Conservation (phyloP, 345 rosid species). For the Eucalyptus marginata region DNA sequence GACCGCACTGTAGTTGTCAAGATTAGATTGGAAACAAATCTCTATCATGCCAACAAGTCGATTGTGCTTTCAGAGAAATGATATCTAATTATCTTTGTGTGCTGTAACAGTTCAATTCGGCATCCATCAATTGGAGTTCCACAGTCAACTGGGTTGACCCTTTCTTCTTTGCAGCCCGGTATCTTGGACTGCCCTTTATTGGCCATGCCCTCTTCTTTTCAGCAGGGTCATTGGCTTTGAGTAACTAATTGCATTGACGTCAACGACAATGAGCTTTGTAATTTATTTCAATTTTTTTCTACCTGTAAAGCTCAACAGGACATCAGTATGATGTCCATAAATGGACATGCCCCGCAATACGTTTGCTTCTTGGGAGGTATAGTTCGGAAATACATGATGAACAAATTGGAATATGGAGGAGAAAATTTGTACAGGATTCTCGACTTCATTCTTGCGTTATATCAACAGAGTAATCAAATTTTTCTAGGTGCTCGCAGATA, state of each 20-base stretch:
- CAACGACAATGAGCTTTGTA: neutral
- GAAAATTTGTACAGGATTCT: neutral
- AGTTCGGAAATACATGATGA: neutral
- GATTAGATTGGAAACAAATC: neutral
- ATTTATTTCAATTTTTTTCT: neutral
- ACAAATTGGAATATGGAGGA: neutral
- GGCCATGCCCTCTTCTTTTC: slow-evolving; percentile 17
- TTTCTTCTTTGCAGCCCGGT: slow-evolving; percentile 58
- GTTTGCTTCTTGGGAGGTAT: neutral
- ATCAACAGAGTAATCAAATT: neutral
- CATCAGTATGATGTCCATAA: neutral
- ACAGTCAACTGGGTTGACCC: slow-evolving; percentile 50
- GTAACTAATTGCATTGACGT: neutral
- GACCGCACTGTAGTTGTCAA: neutral
- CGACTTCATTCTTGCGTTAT: neutral
- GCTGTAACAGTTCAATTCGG: slow-evolving; percentile 49
- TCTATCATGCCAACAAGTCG: neutral
- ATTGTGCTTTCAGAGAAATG: neutral
- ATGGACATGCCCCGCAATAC: neutral
- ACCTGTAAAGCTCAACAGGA: neutral
- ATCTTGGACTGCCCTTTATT: slow-evolving; percentile 48
- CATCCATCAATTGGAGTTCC: slow-evolving; percentile 52
- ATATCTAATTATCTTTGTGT: neutral
- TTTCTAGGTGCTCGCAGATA: neutral
- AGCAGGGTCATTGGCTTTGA: slow-evolving; percentile 11